Evolutionary conservation across 2,329 filamentous ascomycete genomes (phyloP).

Genomic region (Elsinoe ampelina): DNA sequence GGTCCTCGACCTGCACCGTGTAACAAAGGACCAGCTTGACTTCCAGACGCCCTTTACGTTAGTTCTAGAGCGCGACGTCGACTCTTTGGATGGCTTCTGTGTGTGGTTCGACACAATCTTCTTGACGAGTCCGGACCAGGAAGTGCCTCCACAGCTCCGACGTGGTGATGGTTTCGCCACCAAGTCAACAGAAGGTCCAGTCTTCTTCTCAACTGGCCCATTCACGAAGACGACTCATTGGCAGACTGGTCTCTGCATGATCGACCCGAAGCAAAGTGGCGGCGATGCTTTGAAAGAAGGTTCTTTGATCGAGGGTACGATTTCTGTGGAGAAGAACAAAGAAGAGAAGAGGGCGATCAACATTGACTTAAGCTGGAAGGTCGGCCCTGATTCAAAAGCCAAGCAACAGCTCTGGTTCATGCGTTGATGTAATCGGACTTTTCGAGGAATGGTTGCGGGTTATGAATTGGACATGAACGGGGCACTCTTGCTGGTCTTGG

Average conservation of each 20-base stretch:
- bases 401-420: constrained; percentile 25
- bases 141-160: constrained; percentile 38
- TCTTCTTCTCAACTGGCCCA: constrained; percentile 86
- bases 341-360: constrained; percentile 32
- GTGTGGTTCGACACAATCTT: constrained; percentile 97
- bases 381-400: constrained; percentile 20
- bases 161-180: constrained; percentile 44
- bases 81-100: constrained; percentile 72
- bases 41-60: constrained; percentile 63
- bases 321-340: constrained; percentile 21
- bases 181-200: constrained; percentile 44
- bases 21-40: constrained; percentile 60
- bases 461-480: too few species aligned
- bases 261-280: constrained; percentile 48
- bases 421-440: constrained; percentile 13
- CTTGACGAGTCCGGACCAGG: constrained; percentile 47
- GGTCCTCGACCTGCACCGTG: constrained; percentile 65
- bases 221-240: constrained; percentile 73
- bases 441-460: too few species aligned
- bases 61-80: constrained; percentile 51
- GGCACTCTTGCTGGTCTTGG: background rate
- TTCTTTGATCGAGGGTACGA: constrained; percentile 49
- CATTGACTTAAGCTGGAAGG: constrained; percentile 33
- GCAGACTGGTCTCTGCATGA: constrained; percentile 71
- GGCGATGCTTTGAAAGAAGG: constrained; percentile 42